Evolutionary conservation across 768 basidiomycete genomes (phyloP), one percentile per base, ranked within the genome.

Genomic region (Ramaria sp.): DNA sequence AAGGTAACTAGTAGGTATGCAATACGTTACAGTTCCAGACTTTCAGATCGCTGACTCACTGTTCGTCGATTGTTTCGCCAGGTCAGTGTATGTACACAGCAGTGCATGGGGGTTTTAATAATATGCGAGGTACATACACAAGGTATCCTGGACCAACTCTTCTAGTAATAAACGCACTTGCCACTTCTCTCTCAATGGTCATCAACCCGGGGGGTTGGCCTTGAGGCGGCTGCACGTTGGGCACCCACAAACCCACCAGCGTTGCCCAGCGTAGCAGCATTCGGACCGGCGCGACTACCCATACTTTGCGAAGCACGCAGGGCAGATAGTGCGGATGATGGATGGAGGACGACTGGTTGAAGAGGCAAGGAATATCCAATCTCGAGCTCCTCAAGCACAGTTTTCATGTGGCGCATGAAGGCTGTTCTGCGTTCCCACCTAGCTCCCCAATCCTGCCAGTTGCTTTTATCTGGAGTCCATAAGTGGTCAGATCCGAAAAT

Each of bases 371-470:
- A 76, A 65, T 90, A 91, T 31, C 72, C 72, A 56, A 91, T 70
- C 63, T 87, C 84, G 50, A 91, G 78, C 33, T 88, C 86, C 67
- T 89, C 87, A 53, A 89, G 70, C 13, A 82, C 65, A 4, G 71
- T 77, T 70, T 86, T 88, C 48, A 91, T 73, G 62, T 84, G 68
- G 39, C 83, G 79, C 88, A 90, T 89, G 68, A 90, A 86, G 22
- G 70, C 73, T 11, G 80, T 89, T 60, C 88, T 82, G 47, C 87
- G 82, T 7, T 72, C 73, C 87, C 85, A 88, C 57, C 87, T 75
- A 19, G 80, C 88, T 49, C 85, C 87, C 88, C 88, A 91, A 65
- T 90, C 86, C 65, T 90, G 88, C 88, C 88, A 91, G 64, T 88
- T 88, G 38, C 82, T 77, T 53, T 84, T 81, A 69, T 89, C 84